A percentile compares a stretch with the other conserved stretches of the same genome.
phyloP scores from a whole-genome alignment of 768 basidiomycete genomes.

The Tylopilus rubrobrunneus region DNA sequence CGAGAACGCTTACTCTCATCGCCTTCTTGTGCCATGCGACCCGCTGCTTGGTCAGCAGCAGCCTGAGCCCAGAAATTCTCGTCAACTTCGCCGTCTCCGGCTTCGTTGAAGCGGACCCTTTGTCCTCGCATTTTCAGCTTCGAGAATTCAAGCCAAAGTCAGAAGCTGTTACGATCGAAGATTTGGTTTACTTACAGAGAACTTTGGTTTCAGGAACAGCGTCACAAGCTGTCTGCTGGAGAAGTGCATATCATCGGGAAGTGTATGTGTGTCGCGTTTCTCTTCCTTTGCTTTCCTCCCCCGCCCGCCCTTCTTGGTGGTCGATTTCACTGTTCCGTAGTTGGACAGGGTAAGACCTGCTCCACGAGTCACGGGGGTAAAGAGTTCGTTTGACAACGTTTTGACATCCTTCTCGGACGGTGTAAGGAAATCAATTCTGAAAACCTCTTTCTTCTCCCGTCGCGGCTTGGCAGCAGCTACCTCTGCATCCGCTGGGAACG shows the following conservation, averaged over 20 bases:
- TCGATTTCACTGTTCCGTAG: slow-evolving; percentile 33
- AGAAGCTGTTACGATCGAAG: slow-evolving; percentile 1
- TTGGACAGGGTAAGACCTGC: slow-evolving; percentile 66
- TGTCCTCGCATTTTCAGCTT: slow-evolving; percentile 90
- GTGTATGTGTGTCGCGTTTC: slow-evolving; percentile 68
- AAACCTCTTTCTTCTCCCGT: slow-evolving; percentile 76
- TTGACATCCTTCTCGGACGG: slow-evolving; percentile 59
- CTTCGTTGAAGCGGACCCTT: slow-evolving; percentile 48
- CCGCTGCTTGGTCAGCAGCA: slow-evolving; percentile 77
- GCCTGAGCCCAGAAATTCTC: slow-evolving; percentile 98
- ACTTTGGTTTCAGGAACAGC: slow-evolving; percentile 94
- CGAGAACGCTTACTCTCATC: slow-evolving; percentile 54
- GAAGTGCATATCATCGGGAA: slow-evolving; percentile 99
- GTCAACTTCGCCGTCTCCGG: slow-evolving; percentile 84
- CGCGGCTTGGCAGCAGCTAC: slow-evolving; percentile 47
- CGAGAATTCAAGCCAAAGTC: not conserved
- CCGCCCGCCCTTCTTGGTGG: slow-evolving; percentile 34
- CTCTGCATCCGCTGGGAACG: slow-evolving; percentile 45
- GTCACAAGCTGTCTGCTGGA: slow-evolving; percentile 85
- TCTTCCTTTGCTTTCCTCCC: slow-evolving; percentile 50
- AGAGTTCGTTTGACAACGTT: slow-evolving; percentile 64
- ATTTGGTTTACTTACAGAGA: slow-evolving; percentile 58
- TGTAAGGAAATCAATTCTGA: slow-evolving; percentile 75
- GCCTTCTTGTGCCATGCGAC: slow-evolving; percentile 45
- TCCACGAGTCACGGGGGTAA: slow-evolving; percentile 71